phyloP scores from a whole-genome alignment of 495 filamentous ascomycete species.

The Xylaria telfairii region DNA sequence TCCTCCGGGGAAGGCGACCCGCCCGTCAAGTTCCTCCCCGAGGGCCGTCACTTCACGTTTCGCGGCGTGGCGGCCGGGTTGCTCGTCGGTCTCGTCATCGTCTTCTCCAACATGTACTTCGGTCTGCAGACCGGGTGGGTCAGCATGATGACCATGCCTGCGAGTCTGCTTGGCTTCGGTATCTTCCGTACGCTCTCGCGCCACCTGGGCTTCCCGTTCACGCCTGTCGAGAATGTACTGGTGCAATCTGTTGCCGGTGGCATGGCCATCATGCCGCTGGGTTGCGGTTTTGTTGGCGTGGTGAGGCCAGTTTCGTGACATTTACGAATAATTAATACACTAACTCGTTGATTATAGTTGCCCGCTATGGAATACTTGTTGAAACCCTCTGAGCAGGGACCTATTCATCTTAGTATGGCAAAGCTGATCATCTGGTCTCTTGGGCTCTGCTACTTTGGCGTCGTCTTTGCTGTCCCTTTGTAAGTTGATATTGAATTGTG shows the following conservation, averaged over 20 bases:
- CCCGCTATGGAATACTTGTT: slow-evolving; percentile 90
- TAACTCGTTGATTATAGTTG: slow-evolving; percentile 54
- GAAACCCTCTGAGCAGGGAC: slow-evolving; percentile 75
- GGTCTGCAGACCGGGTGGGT: slow-evolving; percentile 96
- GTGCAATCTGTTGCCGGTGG: slow-evolving; percentile 95
- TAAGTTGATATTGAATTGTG: slow-evolving; percentile 25
- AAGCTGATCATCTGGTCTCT: slow-evolving; percentile 88
- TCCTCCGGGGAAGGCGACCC: slow-evolving; percentile 24
- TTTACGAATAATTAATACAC: background rate
- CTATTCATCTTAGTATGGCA: slow-evolving; percentile 71
- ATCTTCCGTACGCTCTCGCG: slow-evolving; percentile 83
- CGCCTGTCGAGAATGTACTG: slow-evolving; percentile 94
- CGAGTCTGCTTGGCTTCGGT: slow-evolving; percentile 93
- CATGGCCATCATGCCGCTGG: slow-evolving; percentile 96
- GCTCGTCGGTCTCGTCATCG: slow-evolving; percentile 84
- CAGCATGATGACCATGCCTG: slow-evolving; percentile 76
- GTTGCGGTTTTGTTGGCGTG: slow-evolving; percentile 92
- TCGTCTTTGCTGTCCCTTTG: slow-evolving; percentile 90
- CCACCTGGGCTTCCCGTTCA: slow-evolving; percentile 77
- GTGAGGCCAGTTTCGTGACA: slow-evolving; percentile 32
- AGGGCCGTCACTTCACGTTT: slow-evolving; percentile 75
- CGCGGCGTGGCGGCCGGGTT: slow-evolving; percentile 83
- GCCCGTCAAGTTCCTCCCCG: slow-evolving; percentile 37
- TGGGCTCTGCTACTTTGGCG: slow-evolving; percentile 92
- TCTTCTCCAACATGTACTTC: slow-evolving; percentile 97